Evolutionary conservation across 2,329 filamentous ascomycete genomes (phyloP), one percentile per base, ranked within the genome.

Genomic region (Fusarium domesticum): DNA sequence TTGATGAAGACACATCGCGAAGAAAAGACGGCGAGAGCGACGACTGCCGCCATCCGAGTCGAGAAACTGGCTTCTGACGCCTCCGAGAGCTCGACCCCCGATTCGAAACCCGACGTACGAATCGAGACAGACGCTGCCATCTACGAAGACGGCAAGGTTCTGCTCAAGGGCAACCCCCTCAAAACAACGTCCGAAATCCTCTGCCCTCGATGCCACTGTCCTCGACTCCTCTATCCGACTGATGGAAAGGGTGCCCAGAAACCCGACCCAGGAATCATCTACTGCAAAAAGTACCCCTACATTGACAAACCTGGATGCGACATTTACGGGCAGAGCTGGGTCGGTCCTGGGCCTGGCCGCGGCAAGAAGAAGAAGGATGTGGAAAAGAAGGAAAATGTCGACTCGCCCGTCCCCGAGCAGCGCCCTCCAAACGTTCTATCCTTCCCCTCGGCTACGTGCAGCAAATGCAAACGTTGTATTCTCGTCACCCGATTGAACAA

Each of bases 271-370:
- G 73, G 76, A 52, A 72, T 83, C 54, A 80, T 84, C 54, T 91
- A 90, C 73, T 92, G 87, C 76, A 88, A 87, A 67, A 83, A 83
- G 53, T 82, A 85, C 48, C 86, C 87, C 0, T 91, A 85, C 72
- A 86, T 89, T 48, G 81, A 87, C 55, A 84, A 87, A 63, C 75
- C 81, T 2, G 85, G 85, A 48, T 86, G 83, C 68, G 87, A 92
- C 65, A 88, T 91, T 53, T 90, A 90, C 66, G 87, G 85, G 39
- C 88, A 90, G 66, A 87, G 85, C 19, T 91, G 87, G 77, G 83
- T 87, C 12, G 83, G 82, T 15, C 84, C 85, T 17, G 79, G 79
- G 1, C 82, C 83, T 17, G 82, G 82, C 12, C 78, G 85, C 48
- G 86, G 85, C 48, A 87, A 87, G 71, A 87, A 87, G 73, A 89